Base-by-base conservation (phyloP, 495 filamentous ascomycete species). In the Tricharina praecox region DNA sequence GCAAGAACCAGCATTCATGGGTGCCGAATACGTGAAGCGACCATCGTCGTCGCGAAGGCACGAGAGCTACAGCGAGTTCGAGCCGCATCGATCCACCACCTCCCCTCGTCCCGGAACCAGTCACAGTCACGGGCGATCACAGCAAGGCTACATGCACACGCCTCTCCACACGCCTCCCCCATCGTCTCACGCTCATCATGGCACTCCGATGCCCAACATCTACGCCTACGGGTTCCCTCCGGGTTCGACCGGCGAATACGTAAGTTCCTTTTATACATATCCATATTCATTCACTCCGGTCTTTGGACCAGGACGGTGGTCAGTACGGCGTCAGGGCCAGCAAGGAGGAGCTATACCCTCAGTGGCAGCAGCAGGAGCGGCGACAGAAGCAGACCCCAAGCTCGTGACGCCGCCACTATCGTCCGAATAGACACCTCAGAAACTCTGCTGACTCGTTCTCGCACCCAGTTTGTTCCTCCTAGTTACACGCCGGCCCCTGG, bases 121-220 rank as follows among this genome's bases (percentile, higher is more conserved):
- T 23, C 50, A 53, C 45, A 49, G 53, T 38, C 26, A 35, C n/a
- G 20, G 20, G 8, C 23, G 23, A 8, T n/a, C 43, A 9, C 9
- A 8, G 13, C 21, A 45, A 18, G 44, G 40, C 16, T 58, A 45
- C 35, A 52, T 61, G 53, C 56, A 61, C 42, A 61, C 58, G 50
- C 58, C 58, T 45, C 50, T 61, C 3, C 58, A 61, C 19, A 61
- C 58, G 28, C 58, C 58, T 40, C 58, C 58, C 11, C 58, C 58
- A 47, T 47, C 50, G 25, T 53, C 53, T 18, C 58, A 61, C 45
- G 48, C 57, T 38, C 53, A 60, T 25, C 57, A 61, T 9, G 35
- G 51, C 30, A 18, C 21, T 26, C 40, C 40, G 11, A 54, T 58
- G 56, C 53, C 57, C 36, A 54, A 56, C 42, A 39, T 58, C 34